Evolutionary conservation across 176 grass and related monocot genomes (phyloP).

Genomic region (Carex parvula): DNA sequence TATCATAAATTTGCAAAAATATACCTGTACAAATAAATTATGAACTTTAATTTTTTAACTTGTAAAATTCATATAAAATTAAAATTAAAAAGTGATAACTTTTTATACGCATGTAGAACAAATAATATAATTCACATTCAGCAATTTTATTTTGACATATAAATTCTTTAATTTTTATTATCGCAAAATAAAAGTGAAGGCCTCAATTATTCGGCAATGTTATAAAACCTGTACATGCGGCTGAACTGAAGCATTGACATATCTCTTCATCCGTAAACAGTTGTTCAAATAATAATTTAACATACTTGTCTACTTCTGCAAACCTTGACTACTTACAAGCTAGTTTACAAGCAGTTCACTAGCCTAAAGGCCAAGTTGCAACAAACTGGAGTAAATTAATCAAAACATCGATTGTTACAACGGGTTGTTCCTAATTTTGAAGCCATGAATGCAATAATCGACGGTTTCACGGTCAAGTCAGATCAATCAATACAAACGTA

Average conservation of each 20-base stretch:
- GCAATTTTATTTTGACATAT: too few species aligned
- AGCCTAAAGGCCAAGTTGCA: neutral
- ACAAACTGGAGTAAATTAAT: neutral
- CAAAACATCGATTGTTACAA: neutral
- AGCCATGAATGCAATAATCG: slow-evolving; percentile 10
- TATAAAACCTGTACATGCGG: neutral
- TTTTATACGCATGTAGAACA: too few species aligned
- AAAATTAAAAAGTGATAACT: too few species aligned
- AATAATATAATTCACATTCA: too few species aligned
- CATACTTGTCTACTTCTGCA: neutral
- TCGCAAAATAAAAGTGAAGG: too few species aligned
- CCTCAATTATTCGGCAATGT: neutral
- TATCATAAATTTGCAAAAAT: too few species aligned
- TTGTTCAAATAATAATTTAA: neutral
- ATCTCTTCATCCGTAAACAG: neutral
- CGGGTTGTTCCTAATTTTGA: neutral
- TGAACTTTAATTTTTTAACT: too few species aligned
- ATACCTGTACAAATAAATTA: too few species aligned
- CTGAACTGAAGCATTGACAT: neutral
- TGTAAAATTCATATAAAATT: too few species aligned
- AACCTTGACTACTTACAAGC: neutral
- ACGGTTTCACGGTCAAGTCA: neutral
- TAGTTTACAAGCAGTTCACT: neutral
- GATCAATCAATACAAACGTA: slow-evolving; percentile 7
- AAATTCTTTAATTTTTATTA: too few species aligned